Conservation (phyloP, 2,329 filamentous ascomycete genomes). For the Coniochaeta ligniaria region DNA sequence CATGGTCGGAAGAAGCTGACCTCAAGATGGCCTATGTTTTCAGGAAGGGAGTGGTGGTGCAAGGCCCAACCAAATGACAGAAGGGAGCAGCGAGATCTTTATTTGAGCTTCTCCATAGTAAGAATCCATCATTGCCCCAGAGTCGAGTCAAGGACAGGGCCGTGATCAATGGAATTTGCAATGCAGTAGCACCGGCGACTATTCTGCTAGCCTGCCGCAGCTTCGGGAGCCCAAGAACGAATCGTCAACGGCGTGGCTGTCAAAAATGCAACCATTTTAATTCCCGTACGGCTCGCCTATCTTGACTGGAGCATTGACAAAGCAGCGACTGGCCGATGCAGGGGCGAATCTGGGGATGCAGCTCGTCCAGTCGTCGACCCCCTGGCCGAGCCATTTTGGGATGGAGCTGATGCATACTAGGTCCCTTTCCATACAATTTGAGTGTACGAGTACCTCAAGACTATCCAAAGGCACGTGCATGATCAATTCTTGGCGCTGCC, state of each 20-base stretch:
- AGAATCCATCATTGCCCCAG: background rate
- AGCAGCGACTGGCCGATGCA: slow-evolving; percentile 10
- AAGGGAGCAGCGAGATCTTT: background rate
- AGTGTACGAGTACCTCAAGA: background rate
- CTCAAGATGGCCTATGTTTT: too few species aligned
- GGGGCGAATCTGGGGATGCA: background rate
- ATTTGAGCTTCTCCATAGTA: background rate
- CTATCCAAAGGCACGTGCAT: background rate
- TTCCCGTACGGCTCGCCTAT: slow-evolving; percentile 14
- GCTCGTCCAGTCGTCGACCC: background rate
- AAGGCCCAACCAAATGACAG: background rate
- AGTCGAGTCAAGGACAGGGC: background rate
- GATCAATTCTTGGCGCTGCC: background rate
- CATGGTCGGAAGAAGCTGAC: background rate
- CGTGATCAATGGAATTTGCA: background rate
- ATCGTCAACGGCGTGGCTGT: slow-evolving; percentile 13
- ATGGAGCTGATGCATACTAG: background rate
- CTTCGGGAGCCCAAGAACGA: slow-evolving; percentile 8
- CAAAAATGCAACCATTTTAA: slow-evolving; percentile 10
- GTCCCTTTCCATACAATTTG: background rate
- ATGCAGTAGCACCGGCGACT: background rate
- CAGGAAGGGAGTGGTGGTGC: background rate
- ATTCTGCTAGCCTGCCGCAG: background rate
- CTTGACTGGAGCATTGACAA: slow-evolving; percentile 8
- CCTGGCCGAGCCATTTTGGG: background rate